These are phyloP conservation scores for Cicer judaicum DNA, from an alignment of 306 rosid genomes.

Conservation along the genomic window DNA sequence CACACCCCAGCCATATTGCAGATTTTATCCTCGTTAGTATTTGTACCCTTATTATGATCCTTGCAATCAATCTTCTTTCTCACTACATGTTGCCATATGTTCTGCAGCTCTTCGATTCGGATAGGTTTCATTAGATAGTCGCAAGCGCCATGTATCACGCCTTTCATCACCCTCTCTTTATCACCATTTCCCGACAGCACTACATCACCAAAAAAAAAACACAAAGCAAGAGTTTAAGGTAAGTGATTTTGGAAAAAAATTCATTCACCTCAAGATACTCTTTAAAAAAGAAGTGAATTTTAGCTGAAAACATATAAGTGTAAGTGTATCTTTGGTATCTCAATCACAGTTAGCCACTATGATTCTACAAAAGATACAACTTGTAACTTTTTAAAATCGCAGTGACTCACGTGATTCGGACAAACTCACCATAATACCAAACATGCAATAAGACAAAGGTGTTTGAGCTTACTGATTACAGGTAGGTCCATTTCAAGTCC, in stretches of 20 bases:
- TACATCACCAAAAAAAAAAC: constrained; percentile 5
- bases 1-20: constrained; percentile 41
- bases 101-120: constrained; percentile 75
- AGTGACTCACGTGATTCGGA: too few species aligned
- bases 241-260: too few species aligned
- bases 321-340: too few species aligned
- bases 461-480: constrained; percentile 71
- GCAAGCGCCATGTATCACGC: constrained; percentile 80
- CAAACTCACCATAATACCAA: too few species aligned
- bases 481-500: constrained; percentile 95
- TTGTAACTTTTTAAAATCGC: too few species aligned
- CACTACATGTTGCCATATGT: constrained; percentile 89
- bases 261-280: too few species aligned
- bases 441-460: not conserved
- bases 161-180: constrained; percentile 81
- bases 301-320: not conserved
- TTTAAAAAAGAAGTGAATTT: constrained; percentile 7
- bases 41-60: constrained; percentile 45
- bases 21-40: constrained; percentile 40
- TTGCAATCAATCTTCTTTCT: constrained; percentile 63
- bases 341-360: too few species aligned
- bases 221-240: too few species aligned
- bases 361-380: too few species aligned
- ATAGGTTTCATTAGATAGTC: constrained; percentile 86
- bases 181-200: constrained; percentile 86